Conservation (phyloP, 345 rosid species). For the Microcos paniculata region DNA sequence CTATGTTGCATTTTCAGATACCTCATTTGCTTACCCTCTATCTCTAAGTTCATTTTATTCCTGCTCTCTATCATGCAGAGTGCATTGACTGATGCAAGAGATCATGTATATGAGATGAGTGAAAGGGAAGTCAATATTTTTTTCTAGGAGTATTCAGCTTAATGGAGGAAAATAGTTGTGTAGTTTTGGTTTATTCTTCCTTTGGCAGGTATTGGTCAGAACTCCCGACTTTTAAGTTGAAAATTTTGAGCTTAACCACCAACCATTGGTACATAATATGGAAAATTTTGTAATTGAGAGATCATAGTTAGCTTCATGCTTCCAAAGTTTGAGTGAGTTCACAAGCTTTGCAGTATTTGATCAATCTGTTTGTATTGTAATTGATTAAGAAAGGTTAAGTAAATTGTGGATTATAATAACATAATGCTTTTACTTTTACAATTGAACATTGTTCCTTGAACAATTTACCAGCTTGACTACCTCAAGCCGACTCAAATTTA, state of each 20-base stretch:
- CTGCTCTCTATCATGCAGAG: conserved; percentile 46
- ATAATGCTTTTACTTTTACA: not conserved
- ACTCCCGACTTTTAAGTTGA: not conserved
- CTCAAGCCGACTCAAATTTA: too few species aligned
- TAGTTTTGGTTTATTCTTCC: conserved; percentile 4
- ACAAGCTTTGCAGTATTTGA: not conserved
- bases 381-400: not conserved
- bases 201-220: conserved; percentile 7
- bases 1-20: not conserved
- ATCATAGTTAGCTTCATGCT: not conserved
- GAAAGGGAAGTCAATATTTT: conserved; percentile 65
- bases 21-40: not conserved
- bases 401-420: not conserved
- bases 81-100: conserved; percentile 84
- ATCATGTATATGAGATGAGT: conserved; percentile 92
- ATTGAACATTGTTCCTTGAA: not conserved
- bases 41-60: not conserved
- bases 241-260: not conserved
- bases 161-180: not conserved
- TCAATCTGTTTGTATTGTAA: not conserved
- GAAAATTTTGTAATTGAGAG: not conserved
- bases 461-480: too few species aligned
- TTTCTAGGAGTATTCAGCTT: too few species aligned
- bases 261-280: not conserved
- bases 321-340: not conserved